phyloP scores from a whole-genome alignment of 1,284 basidiomycete genomes.

The Sporisorium reilianum region DNA sequence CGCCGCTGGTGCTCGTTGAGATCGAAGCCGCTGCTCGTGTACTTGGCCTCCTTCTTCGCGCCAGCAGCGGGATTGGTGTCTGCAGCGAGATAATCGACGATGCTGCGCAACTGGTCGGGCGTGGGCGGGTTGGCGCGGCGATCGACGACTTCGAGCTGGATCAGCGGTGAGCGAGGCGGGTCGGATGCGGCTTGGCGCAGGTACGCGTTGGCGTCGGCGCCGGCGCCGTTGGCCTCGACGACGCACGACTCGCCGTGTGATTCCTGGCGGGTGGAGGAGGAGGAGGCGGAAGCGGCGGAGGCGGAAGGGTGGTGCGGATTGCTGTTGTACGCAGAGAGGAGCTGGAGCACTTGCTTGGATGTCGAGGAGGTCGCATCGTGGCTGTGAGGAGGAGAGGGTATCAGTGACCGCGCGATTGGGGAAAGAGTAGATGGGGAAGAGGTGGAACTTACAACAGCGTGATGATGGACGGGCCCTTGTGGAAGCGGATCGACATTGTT shows the following conservation, averaged over 20 bases:
- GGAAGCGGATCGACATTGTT: conserved; percentile 45
- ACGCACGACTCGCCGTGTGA: conserved; percentile 33
- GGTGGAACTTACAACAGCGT: conserved; percentile 41
- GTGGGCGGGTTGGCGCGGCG: conserved; percentile 33
- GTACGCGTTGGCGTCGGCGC: conserved; percentile 24
- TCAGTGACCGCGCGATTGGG: neutral
- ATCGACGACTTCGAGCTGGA: conserved; percentile 46
- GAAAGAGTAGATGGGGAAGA: neutral
- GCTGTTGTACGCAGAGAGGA: conserved; percentile 23
- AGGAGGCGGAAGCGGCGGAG: neutral
- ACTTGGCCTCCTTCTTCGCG: neutral
- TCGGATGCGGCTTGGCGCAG: conserved; percentile 32
- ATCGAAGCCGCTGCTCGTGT: conserved; percentile 14
- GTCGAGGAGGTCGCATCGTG: conserved; percentile 25
- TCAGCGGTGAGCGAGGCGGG: neutral
- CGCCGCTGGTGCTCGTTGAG: conserved; percentile 21
- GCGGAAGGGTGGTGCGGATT: conserved; percentile 7
- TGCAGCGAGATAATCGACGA: conserved; percentile 37
- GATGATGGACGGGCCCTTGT: conserved; percentile 41
- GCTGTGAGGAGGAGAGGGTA: neutral
- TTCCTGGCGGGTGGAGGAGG: too few species aligned
- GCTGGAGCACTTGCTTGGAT: conserved; percentile 39
- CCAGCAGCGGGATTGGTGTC: conserved; percentile 3
- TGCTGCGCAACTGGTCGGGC: conserved; percentile 38
- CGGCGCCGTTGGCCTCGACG: conserved; percentile 27